Evolutionary conservation across 345 rosid genomes (phyloP).

Genomic region (Microthlaspi erraticum): DNA sequence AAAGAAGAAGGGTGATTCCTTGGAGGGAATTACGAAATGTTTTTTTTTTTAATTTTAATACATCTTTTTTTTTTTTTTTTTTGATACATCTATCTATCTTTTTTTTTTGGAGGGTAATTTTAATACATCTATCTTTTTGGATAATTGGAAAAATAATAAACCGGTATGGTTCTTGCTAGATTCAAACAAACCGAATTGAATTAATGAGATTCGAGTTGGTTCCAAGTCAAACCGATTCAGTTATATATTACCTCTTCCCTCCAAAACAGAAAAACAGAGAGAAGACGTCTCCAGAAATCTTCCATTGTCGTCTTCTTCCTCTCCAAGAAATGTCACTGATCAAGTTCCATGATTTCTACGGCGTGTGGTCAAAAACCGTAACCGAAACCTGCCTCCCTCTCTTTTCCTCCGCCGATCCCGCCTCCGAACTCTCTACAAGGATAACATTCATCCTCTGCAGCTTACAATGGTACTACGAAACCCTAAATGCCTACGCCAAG

Average conservation of each 20-base stretch:
- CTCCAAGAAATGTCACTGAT: background rate
- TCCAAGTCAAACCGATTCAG: background rate
- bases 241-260: background rate
- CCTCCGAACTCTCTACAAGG: constrained; percentile 54
- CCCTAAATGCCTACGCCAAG: constrained; percentile 63
- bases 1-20: no score
- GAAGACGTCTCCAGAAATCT: no score
- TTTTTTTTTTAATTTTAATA: no score
- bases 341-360: constrained; percentile 58
- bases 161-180: background rate
- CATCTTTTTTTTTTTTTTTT: no score
- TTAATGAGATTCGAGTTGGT: background rate
- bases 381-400: constrained; percentile 63
- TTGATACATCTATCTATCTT: no score
- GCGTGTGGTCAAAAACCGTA: constrained; percentile 62
- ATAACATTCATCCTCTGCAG: constrained; percentile 63
- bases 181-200: background rate
- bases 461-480: constrained; percentile 67
- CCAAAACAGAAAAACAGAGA: background rate
- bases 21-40: no score
- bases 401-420: constrained; percentile 54
- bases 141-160: no score
- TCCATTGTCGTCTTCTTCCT: background rate
- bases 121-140: no score
- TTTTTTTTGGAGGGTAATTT: no score